phyloP scores from a whole-genome alignment of 1,284 basidiomycete genomes.

The Ceratobasidium sp. region DNA sequence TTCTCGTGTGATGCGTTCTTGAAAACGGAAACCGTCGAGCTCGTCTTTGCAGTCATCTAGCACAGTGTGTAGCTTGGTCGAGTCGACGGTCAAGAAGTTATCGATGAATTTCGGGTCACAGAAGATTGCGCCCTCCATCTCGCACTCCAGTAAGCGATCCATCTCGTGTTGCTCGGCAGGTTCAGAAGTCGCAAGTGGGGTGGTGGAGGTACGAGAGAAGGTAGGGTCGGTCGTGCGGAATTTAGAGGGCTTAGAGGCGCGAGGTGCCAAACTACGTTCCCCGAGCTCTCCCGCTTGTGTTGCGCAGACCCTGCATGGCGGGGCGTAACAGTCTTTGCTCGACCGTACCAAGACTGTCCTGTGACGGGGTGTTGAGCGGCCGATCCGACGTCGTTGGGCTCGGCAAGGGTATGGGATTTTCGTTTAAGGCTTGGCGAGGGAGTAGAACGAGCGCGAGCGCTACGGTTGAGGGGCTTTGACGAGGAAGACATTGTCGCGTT shows the following conservation, averaged over 20 bases:
- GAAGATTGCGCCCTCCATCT: constrained; percentile 16
- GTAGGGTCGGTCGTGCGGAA: not conserved
- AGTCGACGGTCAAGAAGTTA: constrained; percentile 21
- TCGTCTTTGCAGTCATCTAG: not conserved
- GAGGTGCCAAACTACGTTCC: not conserved
- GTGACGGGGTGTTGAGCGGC: too few relatives aligned
- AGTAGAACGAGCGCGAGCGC: not conserved
- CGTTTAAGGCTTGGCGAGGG: not conserved
- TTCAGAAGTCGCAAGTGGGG: not conserved
- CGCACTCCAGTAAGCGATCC: too few relatives aligned
- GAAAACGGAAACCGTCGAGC: not conserved
- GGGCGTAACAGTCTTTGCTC: too few relatives aligned
- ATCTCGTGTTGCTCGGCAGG: not conserved
- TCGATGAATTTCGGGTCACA: constrained; percentile 10
- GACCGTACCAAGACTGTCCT: not conserved
- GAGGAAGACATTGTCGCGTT: too few relatives aligned
- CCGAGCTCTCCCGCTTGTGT: not conserved
- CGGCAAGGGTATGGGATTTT: not conserved
- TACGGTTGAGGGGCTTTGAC: too few relatives aligned
- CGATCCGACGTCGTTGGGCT: too few relatives aligned
- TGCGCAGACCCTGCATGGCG: not conserved
- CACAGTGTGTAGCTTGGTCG: not conserved
- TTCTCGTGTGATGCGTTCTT: not conserved
- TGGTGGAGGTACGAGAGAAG: not conserved
- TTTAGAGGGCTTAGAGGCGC: not conserved